phyloP scores from a whole-genome alignment of 176 grass and related monocot genomes.

The Miscanthus lutarioriparius region DNA sequence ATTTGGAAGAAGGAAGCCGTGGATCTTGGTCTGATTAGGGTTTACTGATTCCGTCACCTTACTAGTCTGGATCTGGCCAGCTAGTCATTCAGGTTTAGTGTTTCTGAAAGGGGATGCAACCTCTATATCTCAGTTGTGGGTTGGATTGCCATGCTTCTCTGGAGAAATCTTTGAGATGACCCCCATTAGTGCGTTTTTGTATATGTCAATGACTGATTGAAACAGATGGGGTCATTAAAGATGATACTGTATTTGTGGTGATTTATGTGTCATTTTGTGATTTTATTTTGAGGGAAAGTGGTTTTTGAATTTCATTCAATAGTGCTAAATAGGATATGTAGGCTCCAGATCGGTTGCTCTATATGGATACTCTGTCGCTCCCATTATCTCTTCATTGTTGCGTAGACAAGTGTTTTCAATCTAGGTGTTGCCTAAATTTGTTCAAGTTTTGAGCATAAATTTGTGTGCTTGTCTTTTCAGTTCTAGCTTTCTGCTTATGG shows the following conservation, averaged over 20 bases:
- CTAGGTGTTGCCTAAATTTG: not conserved
- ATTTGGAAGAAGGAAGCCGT: not conserved
- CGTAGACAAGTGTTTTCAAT: slow-evolving; percentile 1
- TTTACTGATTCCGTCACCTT: not conserved
- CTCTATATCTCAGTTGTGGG: not conserved
- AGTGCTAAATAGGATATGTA: not conserved
- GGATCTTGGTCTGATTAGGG: slow-evolving; percentile 26
- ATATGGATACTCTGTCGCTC: not conserved
- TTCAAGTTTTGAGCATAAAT: not conserved
- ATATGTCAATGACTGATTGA: not conserved
- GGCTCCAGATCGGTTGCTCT: not conserved
- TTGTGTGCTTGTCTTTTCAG: not conserved
- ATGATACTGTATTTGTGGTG: not conserved
- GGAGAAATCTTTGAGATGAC: not conserved
- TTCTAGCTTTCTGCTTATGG: not conserved
- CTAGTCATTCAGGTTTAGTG: slow-evolving; percentile 11
- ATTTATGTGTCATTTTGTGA: not conserved
- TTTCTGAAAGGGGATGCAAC: not conserved
- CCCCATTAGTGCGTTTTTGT: not conserved
- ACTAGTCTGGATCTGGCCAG: slow-evolving; percentile 33
- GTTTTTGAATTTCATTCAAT: not conserved
- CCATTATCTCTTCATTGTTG: not conserved
- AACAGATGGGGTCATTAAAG: not conserved
- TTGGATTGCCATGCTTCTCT: slow-evolving; percentile 4
- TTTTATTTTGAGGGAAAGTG: not conserved